These are phyloP conservation scores for Suhomyces xylopsoci DNA, from an alignment of 805 yeast genomes.

Conservation along the genomic window DNA sequence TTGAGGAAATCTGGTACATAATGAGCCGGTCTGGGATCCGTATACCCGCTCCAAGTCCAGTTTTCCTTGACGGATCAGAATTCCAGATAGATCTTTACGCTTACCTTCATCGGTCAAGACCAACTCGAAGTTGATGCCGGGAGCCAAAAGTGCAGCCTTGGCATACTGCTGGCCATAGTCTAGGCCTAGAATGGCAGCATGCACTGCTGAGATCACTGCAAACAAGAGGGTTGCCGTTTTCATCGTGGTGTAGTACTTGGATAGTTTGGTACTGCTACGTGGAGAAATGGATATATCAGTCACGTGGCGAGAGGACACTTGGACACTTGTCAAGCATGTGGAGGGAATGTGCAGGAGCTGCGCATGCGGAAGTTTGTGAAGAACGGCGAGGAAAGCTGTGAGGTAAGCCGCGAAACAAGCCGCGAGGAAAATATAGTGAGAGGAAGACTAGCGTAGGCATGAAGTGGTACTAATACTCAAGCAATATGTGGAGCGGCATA, in stretches of 20 bases:
- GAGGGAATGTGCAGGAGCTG: neutral
- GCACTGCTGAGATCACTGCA: constrained; percentile 6
- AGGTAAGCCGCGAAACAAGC: no score
- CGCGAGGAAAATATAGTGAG: neutral
- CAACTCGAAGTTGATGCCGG: constrained; percentile 83
- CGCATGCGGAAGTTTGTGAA: neutral
- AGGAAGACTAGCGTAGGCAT: neutral
- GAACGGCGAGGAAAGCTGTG: no score
- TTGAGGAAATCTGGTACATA: constrained; percentile 71
- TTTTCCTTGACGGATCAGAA: constrained; percentile 50
- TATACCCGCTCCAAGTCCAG: constrained; percentile 60
- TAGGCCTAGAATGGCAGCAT: constrained; percentile 75
- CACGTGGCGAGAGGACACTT: neutral
- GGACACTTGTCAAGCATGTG: neutral
- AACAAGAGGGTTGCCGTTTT: neutral
- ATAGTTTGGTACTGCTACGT: neutral
- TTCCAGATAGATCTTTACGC: constrained; percentile 81
- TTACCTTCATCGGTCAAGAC: constrained; percentile 88
- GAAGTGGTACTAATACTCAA: no score
- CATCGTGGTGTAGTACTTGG: neutral
- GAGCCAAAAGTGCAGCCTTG: constrained; percentile 87
- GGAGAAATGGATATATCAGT: neutral
- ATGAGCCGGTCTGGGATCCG: constrained; percentile 71
- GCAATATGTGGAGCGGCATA: no score
- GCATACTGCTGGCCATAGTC: constrained; percentile 87